Percentiles rank a stretch among this genome's conserved stretches.
Evolutionary conservation across 2,329 filamentous ascomycete genomes (phyloP).

Genomic region (Eurotiales sp.): DNA sequence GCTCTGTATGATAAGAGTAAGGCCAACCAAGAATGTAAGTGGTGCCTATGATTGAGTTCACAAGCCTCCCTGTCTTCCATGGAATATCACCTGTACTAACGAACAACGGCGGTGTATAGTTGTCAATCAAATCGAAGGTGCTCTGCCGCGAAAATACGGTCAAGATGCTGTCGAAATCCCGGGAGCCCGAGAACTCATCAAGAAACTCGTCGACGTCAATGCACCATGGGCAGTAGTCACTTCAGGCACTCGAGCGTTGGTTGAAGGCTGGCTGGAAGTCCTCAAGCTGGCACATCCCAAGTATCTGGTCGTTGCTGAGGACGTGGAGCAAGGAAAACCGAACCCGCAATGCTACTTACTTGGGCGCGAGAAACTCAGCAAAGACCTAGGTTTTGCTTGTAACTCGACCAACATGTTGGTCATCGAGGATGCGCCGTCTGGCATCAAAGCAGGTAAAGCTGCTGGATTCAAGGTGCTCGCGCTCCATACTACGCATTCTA

Average conservation of each 20-base stretch:
- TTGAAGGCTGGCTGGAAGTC: slow-evolving; percentile 68
- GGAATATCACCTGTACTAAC: slow-evolving; percentile 2
- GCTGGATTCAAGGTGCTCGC: slow-evolving; percentile 82
- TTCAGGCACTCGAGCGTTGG: slow-evolving; percentile 64
- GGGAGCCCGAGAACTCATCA: slow-evolving; percentile 69
- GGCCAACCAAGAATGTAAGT: slow-evolving; percentile 90
- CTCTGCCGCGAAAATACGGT: slow-evolving; percentile 73
- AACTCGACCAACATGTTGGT: slow-evolving; percentile 62
- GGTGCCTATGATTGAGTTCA: background rate
- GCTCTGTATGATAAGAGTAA: slow-evolving; percentile 74
- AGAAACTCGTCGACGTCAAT: slow-evolving; percentile 57
- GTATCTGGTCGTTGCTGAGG: slow-evolving; percentile 70
- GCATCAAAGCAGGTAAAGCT: slow-evolving; percentile 76
- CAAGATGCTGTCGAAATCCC: slow-evolving; percentile 79
- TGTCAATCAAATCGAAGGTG: slow-evolving; percentile 71
- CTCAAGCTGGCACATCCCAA: slow-evolving; percentile 63
- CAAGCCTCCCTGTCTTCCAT: background rate
- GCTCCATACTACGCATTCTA: slow-evolving; percentile 77
- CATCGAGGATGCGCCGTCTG: slow-evolving; percentile 84
- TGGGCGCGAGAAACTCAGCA: slow-evolving; percentile 60
- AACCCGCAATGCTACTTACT: slow-evolving; percentile 71
- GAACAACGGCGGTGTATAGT: slow-evolving; percentile 55
- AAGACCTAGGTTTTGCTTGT: slow-evolving; percentile 23
- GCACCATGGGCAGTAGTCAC: slow-evolving; percentile 82
- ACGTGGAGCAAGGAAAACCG: slow-evolving; percentile 71